Percentiles rank a stretch among this genome's conserved stretches.
These are phyloP conservation scores for Aechmea fasciata DNA, from an alignment of 176 grass and related monocot species.

Conservation along the genomic window DNA sequence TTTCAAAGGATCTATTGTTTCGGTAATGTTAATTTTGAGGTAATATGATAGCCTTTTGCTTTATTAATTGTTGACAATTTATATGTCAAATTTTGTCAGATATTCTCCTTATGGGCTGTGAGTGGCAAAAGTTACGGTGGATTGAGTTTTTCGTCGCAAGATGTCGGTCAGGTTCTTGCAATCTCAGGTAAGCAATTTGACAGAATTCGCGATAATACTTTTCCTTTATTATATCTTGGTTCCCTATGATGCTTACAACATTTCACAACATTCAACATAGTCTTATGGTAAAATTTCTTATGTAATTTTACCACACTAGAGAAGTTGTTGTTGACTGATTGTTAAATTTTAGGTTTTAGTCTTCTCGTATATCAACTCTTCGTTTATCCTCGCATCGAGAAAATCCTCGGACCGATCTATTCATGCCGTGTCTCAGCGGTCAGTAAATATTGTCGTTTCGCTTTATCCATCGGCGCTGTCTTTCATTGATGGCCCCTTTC, in stretches of 20 bases:
- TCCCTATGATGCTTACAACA: too few species aligned
- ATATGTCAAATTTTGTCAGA: slow-evolving; percentile 23
- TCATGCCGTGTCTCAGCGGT: slow-evolving; percentile 36
- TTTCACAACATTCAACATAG: background rate
- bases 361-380: slow-evolving; percentile 70
- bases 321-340: background rate
- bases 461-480: background rate
- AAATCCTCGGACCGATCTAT: slow-evolving; percentile 29
- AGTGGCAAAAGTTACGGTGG: slow-evolving; percentile 53
- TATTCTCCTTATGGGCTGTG: slow-evolving; percentile 64
- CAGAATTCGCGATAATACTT: background rate
- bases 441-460: slow-evolving; percentile 10
- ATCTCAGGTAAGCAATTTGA: slow-evolving; percentile 34
- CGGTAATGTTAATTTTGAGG: too few species aligned
- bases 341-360: slow-evolving; percentile 34
- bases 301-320: background rate
- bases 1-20: too few species aligned
- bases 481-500: background rate
- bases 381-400: slow-evolving; percentile 39
- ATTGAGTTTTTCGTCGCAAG: slow-evolving; percentile 51
- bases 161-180: slow-evolving; percentile 53
- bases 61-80: background rate
- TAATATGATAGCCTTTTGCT: too few species aligned
- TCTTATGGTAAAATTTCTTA: background rate
- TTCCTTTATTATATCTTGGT: background rate